Evolutionary conservation across 2,329 filamentous ascomycete genomes (phyloP), one percentile per base, ranked within the genome.

Genomic region (Knoxdaviesia capensis): DNA sequence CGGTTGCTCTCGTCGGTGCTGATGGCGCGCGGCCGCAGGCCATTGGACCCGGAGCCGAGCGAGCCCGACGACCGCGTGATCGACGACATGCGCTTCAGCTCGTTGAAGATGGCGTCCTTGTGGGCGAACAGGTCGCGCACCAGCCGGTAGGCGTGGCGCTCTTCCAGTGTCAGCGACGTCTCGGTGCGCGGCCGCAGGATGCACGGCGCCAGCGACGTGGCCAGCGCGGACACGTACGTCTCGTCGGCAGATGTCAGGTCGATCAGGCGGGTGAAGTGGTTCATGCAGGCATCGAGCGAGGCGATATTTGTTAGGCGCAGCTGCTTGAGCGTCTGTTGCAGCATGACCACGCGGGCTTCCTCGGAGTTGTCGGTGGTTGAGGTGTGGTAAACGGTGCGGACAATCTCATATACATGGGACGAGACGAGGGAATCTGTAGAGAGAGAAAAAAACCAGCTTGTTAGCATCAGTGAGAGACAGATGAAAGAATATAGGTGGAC

Each of bases 211-310:
- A 98, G 66, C 5, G 68, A 64, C 30, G 76, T 75, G 3, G 86
- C 82, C 35, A 98, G 71, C 34, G 77, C 65, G 8, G 77, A 57
- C 44, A 93, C 63, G 55, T 93, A 98, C 37, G 75, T 64, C 55
- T 98, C 90, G 50, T 94, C 88, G 32, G 90, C 90, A 9, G 88
- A 96, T 2, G 90, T 98, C 48, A 98, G 69, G 58, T 98, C 90
- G 54, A 98, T 92, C 46, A 98, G 68, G 46, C 90, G 82, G 35
- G 88, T 94, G 58, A 98, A 96, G 61, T 98, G 90, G 49, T 93
- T 96, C 69, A 92, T 93, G 56, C 94, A 82, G 36, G 90, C 90
- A 59, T 98, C 90, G 45, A 98, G 75, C n/a, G 90, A 96, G 39
- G 90, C 90, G 58, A 98, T 98, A 58, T 98, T 98, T 48, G 90